Evolutionary conservation across 2,329 filamentous ascomycete species (phyloP).

Genomic region (Fusarium agapanthi): DNA sequence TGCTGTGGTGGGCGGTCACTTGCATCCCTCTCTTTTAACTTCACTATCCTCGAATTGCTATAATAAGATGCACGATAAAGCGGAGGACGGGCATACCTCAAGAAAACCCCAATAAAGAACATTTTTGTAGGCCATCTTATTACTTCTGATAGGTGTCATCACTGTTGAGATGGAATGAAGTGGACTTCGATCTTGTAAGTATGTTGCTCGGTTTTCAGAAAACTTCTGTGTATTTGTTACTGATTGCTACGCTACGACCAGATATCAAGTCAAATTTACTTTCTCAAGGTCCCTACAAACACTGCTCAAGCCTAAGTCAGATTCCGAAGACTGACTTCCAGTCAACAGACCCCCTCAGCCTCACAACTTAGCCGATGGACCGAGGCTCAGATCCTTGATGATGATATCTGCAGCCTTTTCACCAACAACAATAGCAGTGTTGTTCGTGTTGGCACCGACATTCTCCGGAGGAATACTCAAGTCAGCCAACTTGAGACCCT

Average conservation of each 20-base stretch:
- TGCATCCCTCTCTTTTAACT: no score
- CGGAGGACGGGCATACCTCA: no score
- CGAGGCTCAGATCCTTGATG: slow-evolving; percentile 47
- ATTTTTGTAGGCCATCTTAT: accelerated
- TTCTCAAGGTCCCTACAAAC: accelerated
- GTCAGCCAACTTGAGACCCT: slow-evolving; percentile 53
- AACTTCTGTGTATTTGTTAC: not conserved
- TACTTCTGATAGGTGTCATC: no score
- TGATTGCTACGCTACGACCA: not conserved
- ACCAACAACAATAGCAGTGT: slow-evolving; percentile 57
- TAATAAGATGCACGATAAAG: no score
- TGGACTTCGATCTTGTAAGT: no score
- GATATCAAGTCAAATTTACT: not conserved
- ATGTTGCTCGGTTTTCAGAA: not conserved
- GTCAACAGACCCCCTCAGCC: no score
- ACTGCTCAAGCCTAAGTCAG: no score
- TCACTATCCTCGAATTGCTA: accelerated
- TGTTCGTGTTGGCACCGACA: slow-evolving; percentile 59
- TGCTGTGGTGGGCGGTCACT: not conserved
- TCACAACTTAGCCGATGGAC: not conserved
- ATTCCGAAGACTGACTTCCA: no score
- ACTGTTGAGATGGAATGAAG: not conserved
- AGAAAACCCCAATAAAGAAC: accelerated
- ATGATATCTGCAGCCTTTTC: slow-evolving; percentile 57
- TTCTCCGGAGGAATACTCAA: slow-evolving; percentile 50